A percentile compares a stretch with the other conserved stretches of the same genome.
Conservation (phyloP, 768 basidiomycete genomes). For the Russula dissimulans region DNA sequence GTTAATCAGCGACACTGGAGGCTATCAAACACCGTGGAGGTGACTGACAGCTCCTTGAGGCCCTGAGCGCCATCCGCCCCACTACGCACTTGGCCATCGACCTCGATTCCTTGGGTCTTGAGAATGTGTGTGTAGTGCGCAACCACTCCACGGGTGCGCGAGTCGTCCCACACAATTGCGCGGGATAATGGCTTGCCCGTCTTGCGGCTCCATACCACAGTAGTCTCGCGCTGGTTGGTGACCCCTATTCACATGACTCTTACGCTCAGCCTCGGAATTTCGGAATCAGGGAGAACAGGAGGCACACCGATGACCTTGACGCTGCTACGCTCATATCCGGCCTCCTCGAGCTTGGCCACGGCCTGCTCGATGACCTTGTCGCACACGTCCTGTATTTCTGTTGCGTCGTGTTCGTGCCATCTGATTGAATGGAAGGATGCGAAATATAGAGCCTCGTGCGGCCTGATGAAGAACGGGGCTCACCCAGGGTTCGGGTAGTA, state of each 20-base stretch:
- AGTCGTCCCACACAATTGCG: conserved; percentile 95
- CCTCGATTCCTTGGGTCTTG: conserved; percentile 63
- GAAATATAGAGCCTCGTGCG: not conserved
- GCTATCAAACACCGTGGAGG: not conserved
- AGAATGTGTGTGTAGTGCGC: conserved; percentile 71
- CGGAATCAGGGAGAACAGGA: not conserved
- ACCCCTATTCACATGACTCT: conserved; percentile 47
- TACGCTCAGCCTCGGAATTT: conserved; percentile 2
- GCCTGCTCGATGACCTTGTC: conserved; percentile 69
- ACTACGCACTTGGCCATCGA: conserved; percentile 57
- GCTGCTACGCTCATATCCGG: conserved; percentile 71
- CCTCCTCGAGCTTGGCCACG: conserved; percentile 56
- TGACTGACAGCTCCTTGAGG: conserved; percentile 56
- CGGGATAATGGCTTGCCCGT: conserved; percentile 85
- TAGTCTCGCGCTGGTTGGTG: conserved; percentile 96
- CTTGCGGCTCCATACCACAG: conserved; percentile 83
- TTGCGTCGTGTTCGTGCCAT: conserved; percentile 93
- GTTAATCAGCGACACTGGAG: not conserved
- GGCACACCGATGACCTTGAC: conserved; percentile 85
- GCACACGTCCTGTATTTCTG: conserved; percentile 69
- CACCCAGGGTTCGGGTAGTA: conserved; percentile 85
- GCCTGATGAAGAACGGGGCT: not conserved
- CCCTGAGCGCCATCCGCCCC: conserved; percentile 60
- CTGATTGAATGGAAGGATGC: conserved; percentile 29
- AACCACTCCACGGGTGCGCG: conserved; percentile 81